A percentile compares a stretch with the other conserved stretches of the same genome.
Evolutionary conservation across 345 rosid species (phyloP).

Genomic region (Citrus reticulata): DNA sequence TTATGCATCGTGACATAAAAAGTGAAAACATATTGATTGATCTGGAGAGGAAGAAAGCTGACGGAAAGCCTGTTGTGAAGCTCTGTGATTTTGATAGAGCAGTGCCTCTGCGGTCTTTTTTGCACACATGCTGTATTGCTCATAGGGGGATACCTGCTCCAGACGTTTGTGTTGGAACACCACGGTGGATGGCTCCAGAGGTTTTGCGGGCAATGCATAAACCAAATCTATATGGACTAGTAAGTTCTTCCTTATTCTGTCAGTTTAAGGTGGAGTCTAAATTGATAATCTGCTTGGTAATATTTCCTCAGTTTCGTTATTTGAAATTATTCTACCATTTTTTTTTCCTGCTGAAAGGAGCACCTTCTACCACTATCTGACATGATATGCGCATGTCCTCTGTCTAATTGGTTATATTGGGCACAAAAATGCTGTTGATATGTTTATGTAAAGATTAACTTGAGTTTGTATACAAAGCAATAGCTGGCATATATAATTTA

Average conservation of each 20-base stretch:
- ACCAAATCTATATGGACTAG: slow-evolving; percentile 63
- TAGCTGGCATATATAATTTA: neutral
- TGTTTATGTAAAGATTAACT: neutral
- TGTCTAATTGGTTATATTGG: neutral
- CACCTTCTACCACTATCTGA: neutral
- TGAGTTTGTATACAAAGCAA: neutral
- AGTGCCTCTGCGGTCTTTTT: slow-evolving; percentile 70
- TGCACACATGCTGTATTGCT: slow-evolving; percentile 80
- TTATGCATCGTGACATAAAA: slow-evolving; percentile 94
- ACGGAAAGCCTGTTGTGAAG: slow-evolving; percentile 65
- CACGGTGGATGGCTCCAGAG: slow-evolving; percentile 99
- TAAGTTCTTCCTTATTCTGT: slow-evolving; percentile 27
- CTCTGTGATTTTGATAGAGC: slow-evolving; percentile 98
- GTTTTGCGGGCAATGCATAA: slow-evolving; percentile 75
- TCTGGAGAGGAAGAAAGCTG: slow-evolving; percentile 49
- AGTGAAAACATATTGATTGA: slow-evolving; percentile 92
- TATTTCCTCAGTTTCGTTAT: neutral
- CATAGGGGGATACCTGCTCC: slow-evolving; percentile 82
- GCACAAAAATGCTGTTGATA: neutral
- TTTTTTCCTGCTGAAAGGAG: too few relatives aligned
- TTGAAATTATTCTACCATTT: neutral
- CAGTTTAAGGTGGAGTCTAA: neutral
- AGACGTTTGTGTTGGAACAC: slow-evolving; percentile 88
- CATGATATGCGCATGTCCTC: neutral
- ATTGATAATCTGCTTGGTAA: neutral